A percentile compares a stretch with the other conserved stretches of the same genome.
These are phyloP conservation scores for Trichomonas gallinae DNA, from an alignment of 208 protist genomes.

Conservation along the genomic window DNA sequence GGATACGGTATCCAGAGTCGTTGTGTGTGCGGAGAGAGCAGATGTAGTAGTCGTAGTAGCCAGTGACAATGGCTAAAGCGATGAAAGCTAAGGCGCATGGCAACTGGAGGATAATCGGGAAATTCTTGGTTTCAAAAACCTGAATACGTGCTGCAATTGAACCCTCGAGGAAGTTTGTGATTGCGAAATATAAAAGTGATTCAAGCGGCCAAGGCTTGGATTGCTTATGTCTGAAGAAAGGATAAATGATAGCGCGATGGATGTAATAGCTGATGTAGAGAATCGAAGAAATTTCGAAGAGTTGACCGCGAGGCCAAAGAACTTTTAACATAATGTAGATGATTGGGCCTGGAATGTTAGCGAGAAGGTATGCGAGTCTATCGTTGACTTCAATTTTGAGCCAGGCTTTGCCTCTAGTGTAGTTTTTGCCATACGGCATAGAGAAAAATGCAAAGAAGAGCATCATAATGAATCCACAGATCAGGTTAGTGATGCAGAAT, in stretches of 20 bases:
- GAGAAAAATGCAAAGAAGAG: neutral
- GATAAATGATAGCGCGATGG: neutral
- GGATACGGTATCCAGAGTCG: neutral
- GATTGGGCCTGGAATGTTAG: neutral
- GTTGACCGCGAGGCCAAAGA: neutral
- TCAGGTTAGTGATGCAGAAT: neutral
- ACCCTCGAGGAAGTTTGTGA: neutral
- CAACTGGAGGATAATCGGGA: neutral
- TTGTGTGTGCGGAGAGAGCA: neutral
- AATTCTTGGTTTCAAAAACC: neutral
- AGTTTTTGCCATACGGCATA: conserved; percentile 7
- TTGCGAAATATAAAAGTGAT: neutral
- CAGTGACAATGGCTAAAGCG: neutral
- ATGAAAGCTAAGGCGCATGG: neutral
- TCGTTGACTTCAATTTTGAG: neutral
- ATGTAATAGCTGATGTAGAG: neutral
- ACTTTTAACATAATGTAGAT: neutral
- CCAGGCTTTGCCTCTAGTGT: neutral
- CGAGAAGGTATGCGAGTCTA: neutral
- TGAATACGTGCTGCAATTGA: neutral
- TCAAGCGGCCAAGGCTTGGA: conserved; percentile 16
- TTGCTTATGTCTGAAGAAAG: neutral
- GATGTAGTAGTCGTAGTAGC: neutral
- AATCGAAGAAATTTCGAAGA: neutral
- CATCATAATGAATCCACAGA: neutral